Evolutionary conservation across 1,284 basidiomycete genomes (phyloP), one percentile per base, ranked within the genome.

Genomic region (Athelia psychrophila): DNA sequence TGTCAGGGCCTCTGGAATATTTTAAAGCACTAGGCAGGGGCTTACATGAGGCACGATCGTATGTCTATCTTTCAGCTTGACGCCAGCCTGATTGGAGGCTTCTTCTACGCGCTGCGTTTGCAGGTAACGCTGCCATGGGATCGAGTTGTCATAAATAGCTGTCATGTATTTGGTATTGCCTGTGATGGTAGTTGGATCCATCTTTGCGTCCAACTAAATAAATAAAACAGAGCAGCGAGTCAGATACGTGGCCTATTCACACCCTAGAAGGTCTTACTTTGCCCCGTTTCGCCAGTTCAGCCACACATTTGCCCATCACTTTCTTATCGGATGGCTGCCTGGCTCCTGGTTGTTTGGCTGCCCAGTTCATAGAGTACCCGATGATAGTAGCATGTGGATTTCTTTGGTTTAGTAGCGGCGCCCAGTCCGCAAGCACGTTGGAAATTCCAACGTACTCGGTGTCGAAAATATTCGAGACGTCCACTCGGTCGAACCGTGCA

Each of bases 111-210:
- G 58, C 45, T 67, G 59, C 25, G 55, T 56, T 9, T 57, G 54
- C 27, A 74, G 56, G 53, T 69, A 72, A 33, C 66, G 59, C 32
- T 62, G 58, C 49, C 74, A 73, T 19, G 67, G 61, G 1, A 57
- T 51, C 51, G 70, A 71, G 52, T 74, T 69, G 53, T 74, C 72
- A 15, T 71, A 64, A 46, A 74, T 73, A 3, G 68, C 72, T 48
- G 74, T 71, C 27, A 71, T 56, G 3, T 67, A 72, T 50, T 70
- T 62, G 18, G 72, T 58, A 27, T 71, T 50, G n/a, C 64, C 61
- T 47, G 67, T 51, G 15, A 73, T 51, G 8, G 63, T 58, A 5
- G 69, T 66, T 8, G 70, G 68, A 48, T 64, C 65, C 20, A 58
- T 54, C 3, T 60, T 64, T 52, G 65, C 58, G n/a, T 51, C 27